Evolutionary conservation across 208 protist species (phyloP), one percentile per base, ranked within the genome.

Genomic region (Leishmania gerbilli): DNA sequence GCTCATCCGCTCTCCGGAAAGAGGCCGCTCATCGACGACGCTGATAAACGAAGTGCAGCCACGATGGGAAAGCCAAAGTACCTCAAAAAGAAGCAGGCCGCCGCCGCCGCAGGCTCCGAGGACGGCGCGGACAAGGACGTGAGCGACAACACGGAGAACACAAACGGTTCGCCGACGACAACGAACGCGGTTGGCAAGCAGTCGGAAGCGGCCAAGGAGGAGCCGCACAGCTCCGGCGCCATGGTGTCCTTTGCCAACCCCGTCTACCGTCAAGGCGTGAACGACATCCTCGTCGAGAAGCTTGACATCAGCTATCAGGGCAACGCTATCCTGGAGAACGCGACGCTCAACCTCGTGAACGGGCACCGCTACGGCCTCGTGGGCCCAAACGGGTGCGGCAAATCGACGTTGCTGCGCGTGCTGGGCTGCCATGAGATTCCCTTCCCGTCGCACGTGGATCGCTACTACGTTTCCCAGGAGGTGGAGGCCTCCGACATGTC

Each of bases 401-500:
- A 99, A 90, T 98, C 97, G 8, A 98, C 95, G 34, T 86, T 99
- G 79, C 88, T 99, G 81, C 87, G 90, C 21, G 92, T 93, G 42
- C 87, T 99, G 17, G 96, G 91, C 40, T 97, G 56, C 79, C 85
- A 94, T 75, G 93, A 95, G 75, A 98, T 99, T 64, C 93, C 91
- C 5, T 98, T 99, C 67, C 98, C 99, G 1, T 89, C 92, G 34
- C 92, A 99, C 89, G 90, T 99, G 1, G 89, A 99, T 77, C 95
- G 99, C 56, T 96, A 99, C 87, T 99, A 99, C 88, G 95, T 99
- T 37, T 98, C 99, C 67, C 98, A 99, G 79, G 99, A 99, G 87
- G 99, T 99, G 53, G 95, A 88, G 45, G 89, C 95, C 37, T 92
- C 87, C 13, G 94, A 98, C 74, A 90, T 92, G 86, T 86, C 87